Conservation (phyloP, 768 basidiomycete genomes). For the Hygrophorus pudorinus region DNA sequence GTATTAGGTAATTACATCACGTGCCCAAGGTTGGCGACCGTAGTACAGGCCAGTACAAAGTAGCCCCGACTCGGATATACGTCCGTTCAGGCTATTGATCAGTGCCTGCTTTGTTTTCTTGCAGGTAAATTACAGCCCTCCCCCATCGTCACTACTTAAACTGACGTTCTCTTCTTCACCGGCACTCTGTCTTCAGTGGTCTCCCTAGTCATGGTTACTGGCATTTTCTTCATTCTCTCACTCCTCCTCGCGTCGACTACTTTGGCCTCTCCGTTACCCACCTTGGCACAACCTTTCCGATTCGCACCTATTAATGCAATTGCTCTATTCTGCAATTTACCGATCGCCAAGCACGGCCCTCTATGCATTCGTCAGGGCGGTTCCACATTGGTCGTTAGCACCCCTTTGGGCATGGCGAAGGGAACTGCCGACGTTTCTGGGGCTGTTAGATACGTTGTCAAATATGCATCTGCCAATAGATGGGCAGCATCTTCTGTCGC, state of each 20-base stretch:
- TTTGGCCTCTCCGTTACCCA: constrained; percentile 21
- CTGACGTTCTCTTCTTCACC: background rate
- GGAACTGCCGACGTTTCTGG: constrained; percentile 41
- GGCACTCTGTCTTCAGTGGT: background rate
- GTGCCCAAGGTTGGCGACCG: no score
- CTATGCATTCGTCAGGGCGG: constrained; percentile 30
- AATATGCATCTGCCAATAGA: constrained; percentile 53
- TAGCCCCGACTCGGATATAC: no score
- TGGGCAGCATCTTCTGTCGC: constrained; percentile 50
- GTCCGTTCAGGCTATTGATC: no score
- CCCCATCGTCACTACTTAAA: background rate
- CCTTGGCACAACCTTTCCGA: constrained; percentile 22
- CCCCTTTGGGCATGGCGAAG: constrained; percentile 45
- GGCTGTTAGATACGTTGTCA: constrained; percentile 50
- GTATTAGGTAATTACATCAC: no score
- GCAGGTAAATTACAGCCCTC: no score
- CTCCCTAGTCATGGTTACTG: constrained; percentile 20
- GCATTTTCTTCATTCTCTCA: constrained; percentile 22
- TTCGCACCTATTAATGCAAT: constrained; percentile 24
- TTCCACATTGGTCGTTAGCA: constrained; percentile 20
- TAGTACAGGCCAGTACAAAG: no score
- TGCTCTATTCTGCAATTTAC: constrained; percentile 38
- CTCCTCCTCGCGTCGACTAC: constrained; percentile 19
- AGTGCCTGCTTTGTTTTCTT: no score
- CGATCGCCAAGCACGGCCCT: constrained; percentile 26